Evolutionary conservation across 805 yeast species (phyloP), one percentile per base, ranked within the genome.

Genomic region (Saturnispora silvae): DNA sequence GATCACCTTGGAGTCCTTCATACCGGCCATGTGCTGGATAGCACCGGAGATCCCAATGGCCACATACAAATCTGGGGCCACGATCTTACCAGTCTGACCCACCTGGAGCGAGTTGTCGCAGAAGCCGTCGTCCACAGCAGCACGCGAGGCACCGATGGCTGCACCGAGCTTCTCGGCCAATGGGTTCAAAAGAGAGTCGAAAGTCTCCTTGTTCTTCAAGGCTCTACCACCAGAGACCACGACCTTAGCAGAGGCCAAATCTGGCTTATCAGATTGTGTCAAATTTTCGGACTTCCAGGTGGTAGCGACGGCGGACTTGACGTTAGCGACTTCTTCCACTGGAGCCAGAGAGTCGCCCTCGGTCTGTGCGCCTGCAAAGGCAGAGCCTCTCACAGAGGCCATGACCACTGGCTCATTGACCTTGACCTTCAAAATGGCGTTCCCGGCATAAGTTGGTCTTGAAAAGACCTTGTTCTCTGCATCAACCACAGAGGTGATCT

Each of bases 31-130:
- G 63, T 89, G 98, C 64, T 89, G 98, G 53, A 89, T 89, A 23
- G 98, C 98, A 44, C 98, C 98, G 16, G 95, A 81, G 40, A 92
- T 75, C 45, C 98, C 98, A 29, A 87, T 77, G 3, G 96, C 97
- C 32, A 92, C 61, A 57, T 92, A 92, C 45, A 87, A 69, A 29
- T 87, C 95, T 28, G 98, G 98, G 6, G 97, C 97, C 24, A 92
- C 94, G 38, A 87, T 87, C 60, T 92, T 92, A 50, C 98, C 98
- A 8, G 98, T 89, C 64, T 89, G 98, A 38, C 98, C 98, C 44
- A 89, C 87, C 63, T 89, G 98, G 50, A 89, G 70, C 7, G 97
- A 86, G 64, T 89, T 92, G 55, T 92, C 97, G 54, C 94, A 86
- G 57, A 74, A 86, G 0, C 96, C 97, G 31, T 94, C 70, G 61